A percentile compares a stretch with the other conserved stretches of the same genome.
These are phyloP conservation scores for Phlyctochytrium bullatum DNA, from an alignment of 192 early-diverging fungal species.

Conservation along the genomic window DNA sequence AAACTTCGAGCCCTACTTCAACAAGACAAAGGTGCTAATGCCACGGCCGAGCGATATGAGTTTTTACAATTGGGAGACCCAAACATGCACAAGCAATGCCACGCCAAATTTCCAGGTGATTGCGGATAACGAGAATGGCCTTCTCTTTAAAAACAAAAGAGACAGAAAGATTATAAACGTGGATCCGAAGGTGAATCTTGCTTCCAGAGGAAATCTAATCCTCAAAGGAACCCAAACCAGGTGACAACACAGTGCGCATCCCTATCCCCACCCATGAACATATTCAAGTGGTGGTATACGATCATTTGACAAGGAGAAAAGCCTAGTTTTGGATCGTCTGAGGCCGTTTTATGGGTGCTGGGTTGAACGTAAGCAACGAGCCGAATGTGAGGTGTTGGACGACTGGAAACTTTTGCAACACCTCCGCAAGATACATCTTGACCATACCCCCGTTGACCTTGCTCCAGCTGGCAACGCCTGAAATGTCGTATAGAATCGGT, in stretches of 20 bases:
- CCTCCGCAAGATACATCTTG: constrained; percentile 76
- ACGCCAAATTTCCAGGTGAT: constrained; percentile 68
- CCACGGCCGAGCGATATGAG: constrained; percentile 58
- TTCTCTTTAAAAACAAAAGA: constrained; percentile 65
- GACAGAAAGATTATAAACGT: constrained; percentile 68
- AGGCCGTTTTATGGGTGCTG: not conserved
- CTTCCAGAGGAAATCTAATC: not conserved
- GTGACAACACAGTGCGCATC: constrained; percentile 58
- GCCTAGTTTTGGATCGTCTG: constrained; percentile 22
- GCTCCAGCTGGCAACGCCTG: constrained; percentile 65
- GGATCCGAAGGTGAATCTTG: constrained; percentile 48
- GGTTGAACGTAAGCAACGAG: constrained; percentile 48
- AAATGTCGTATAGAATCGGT: constrained; percentile 75
- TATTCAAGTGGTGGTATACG: constrained; percentile 65
- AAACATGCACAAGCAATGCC: constrained; percentile 59
- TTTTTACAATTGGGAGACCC: constrained; percentile 71
- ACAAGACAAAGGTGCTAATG: constrained; percentile 33
- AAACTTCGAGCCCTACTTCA: constrained; percentile 63
- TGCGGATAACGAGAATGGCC: constrained; percentile 62
- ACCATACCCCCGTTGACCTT: constrained; percentile 73
- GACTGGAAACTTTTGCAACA: constrained; percentile 71
- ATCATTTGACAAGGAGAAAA: constrained; percentile 61
- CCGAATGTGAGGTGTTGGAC: constrained; percentile 82
- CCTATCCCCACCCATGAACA: constrained; percentile 53
- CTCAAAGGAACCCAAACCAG: constrained; percentile 44